Evolutionary conservation across 805 yeast species (phyloP).

Genomic region (Kregervanrija fluxuum): DNA sequence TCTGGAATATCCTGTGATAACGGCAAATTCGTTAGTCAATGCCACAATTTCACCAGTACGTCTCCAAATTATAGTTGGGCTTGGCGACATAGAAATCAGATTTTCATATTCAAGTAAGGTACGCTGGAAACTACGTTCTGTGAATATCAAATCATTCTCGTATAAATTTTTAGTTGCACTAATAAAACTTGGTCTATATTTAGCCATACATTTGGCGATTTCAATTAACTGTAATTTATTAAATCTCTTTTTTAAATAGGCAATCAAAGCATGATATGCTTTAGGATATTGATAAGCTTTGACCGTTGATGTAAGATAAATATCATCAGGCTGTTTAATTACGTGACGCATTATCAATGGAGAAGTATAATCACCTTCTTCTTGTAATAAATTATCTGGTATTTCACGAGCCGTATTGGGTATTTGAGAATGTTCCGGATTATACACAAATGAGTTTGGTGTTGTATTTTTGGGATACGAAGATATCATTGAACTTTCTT

Average conservation of each 20-base stretch:
- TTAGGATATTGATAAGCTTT: conserved; percentile 55
- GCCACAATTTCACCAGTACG: conserved; percentile 82
- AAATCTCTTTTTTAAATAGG: conserved; percentile 47
- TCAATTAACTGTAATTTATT: conserved; percentile 29
- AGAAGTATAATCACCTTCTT: conserved; percentile 41
- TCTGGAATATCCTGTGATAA: conserved; percentile 57
- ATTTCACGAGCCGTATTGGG: conserved; percentile 41
- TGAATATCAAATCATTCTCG: conserved; percentile 62
- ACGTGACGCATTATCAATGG: conserved; percentile 52
- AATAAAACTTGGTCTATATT: conserved; percentile 69
- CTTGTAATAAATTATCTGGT: conserved; percentile 32
- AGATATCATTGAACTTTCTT: conserved; percentile 23
- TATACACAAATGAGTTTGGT: conserved; percentile 38
- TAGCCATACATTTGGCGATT: conserved; percentile 52
- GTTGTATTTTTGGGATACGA: conserved; percentile 27
- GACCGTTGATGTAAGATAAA: conserved; percentile 34
- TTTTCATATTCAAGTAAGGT: conserved; percentile 50
- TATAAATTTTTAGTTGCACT: conserved; percentile 67
- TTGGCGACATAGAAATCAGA: conserved; percentile 52
- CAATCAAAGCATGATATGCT: conserved; percentile 53
- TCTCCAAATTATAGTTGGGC: conserved; percentile 82
- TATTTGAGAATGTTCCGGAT: conserved; percentile 44
- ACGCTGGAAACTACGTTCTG: conserved; percentile 52
- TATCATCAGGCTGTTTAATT: conserved; percentile 44
- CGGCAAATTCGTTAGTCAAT: conserved; percentile 65